Evolutionary conservation across 495 filamentous ascomycete species (phyloP), one percentile per base, ranked within the genome.

Genomic region (Rusavskia elegans): DNA sequence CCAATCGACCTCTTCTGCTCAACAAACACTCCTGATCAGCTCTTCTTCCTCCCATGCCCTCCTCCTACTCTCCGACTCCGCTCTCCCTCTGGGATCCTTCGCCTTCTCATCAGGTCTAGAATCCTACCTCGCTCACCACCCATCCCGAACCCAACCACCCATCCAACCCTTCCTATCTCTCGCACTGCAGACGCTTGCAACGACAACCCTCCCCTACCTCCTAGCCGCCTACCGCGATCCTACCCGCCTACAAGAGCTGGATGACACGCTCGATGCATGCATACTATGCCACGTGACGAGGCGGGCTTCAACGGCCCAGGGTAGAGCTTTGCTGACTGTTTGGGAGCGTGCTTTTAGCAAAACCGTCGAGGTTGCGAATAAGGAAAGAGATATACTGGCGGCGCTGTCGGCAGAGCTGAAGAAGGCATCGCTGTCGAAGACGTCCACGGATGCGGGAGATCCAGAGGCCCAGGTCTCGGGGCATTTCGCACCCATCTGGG

Each of bases 41-140:
- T 54, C 58, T 52, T 58, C 50, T 30, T 54, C 67, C 1, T 69
- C 73, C 29, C 92, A 96, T 68, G 78, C 86, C 52, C 83, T 96
- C 55, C 81, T 97, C 48, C 79, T 96, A 13, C 83, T 99, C 59
- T 84, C 92, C 35, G 92, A 99, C 74, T 95, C 92, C 8, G 92
- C 92, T 37, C 81, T 99, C 8, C 92, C 92, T 8, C 73, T 99
- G 0, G 93, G 93, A 60, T 93, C 89, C 39, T 99, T 99, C 69
- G 92, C 92, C 55, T 99, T 95, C 76, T 89, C 84, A 71, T 84
- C 78, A 57, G 89, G 90, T 0, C 78, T 99, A 32, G 92, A 99
- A 64, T 96, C 89, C 48, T 96, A 87, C 66, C 80, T 95, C 27
- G 83, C 86, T 2, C 92, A 97, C 71, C 77, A 81, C 59, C 64